These are phyloP conservation scores for Gnomoniopsis smithogilvyi DNA, from an alignment of 2,329 filamentous ascomycete genomes.

Conservation along the genomic window DNA sequence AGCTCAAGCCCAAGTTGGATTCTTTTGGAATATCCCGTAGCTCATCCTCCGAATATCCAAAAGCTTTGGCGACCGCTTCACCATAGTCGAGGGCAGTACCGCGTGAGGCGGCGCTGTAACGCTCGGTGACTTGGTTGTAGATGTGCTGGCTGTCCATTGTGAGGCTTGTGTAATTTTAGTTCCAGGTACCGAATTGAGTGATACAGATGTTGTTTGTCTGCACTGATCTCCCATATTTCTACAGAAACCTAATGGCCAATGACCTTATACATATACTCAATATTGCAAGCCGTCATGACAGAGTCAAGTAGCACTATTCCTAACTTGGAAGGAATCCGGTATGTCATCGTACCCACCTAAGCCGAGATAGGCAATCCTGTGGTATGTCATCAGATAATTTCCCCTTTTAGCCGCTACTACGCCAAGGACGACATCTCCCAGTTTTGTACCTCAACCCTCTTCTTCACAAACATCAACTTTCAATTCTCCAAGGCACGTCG, in stretches of 20 bases:
- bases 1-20: slow-evolving; percentile 51
- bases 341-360: slow-evolving; percentile 12
- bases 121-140: slow-evolving; percentile 32
- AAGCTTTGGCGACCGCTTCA: slow-evolving; percentile 44
- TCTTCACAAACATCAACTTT: background rate
- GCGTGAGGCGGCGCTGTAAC: slow-evolving; percentile 32
- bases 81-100: slow-evolving; percentile 30
- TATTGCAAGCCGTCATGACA: background rate
- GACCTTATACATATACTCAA: background rate
- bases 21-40: slow-evolving; percentile 41
- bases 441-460: background rate
- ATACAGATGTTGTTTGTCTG: background rate
- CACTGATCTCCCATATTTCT: background rate
- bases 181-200: background rate
- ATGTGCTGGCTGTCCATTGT: slow-evolving; percentile 29
- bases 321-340: background rate
- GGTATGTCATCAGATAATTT: slow-evolving; percentile 23
- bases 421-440: slow-evolving; percentile 13
- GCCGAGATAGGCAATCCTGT: slow-evolving; percentile 8
- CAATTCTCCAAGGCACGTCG: background rate
- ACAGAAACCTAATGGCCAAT: background rate
- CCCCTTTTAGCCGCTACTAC: background rate
- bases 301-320: background rate
- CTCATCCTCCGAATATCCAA: slow-evolving; percentile 49
- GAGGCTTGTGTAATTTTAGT: background rate